phyloP scores from a whole-genome alignment of 2,329 filamentous ascomycete genomes.

The Fusarium burgessii region DNA sequence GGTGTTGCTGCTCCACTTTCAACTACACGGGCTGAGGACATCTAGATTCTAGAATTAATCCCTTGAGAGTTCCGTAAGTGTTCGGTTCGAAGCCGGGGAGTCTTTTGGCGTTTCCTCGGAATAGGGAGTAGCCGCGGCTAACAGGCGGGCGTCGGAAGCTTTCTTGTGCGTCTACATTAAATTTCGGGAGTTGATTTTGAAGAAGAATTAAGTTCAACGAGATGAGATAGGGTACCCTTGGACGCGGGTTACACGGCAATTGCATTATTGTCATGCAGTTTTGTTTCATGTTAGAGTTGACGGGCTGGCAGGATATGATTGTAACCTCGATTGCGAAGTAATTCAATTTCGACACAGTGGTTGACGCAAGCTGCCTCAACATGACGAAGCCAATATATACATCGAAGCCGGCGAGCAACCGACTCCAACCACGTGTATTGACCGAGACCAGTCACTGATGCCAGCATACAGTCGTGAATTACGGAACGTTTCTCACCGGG shows the following conservation, averaged over 20 bases:
- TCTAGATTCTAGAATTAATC: slow-evolving; percentile 15
- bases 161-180: slow-evolving; percentile 7
- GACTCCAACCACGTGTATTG: slow-evolving; percentile 5
- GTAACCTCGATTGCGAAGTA: slow-evolving; percentile 1
- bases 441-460: slow-evolving; percentile 7
- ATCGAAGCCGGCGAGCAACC: neutral
- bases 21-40: slow-evolving; percentile 25
- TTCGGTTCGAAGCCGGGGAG: slow-evolving; percentile 25
- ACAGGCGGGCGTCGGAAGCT: slow-evolving; percentile 6
- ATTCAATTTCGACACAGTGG: slow-evolving; percentile 7
- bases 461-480: neutral
- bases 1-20: slow-evolving; percentile 28
- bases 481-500: neutral
- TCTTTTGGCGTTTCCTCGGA: slow-evolving; percentile 32
- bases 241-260: neutral
- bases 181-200: slow-evolving; percentile 10
- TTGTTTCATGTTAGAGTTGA: slow-evolving; percentile 2
- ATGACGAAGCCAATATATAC: neutral
- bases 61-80: slow-evolving; percentile 14
- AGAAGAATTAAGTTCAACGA: slow-evolving; percentile 2
- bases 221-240: neutral
- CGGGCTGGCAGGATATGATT: neutral
- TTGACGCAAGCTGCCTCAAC: slow-evolving; percentile 5
- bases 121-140: slow-evolving; percentile 27
- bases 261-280: slow-evolving; percentile 1